These are phyloP conservation scores for Calycina marina DNA, from an alignment of 2,329 filamentous ascomycete species.

Conservation along the genomic window DNA sequence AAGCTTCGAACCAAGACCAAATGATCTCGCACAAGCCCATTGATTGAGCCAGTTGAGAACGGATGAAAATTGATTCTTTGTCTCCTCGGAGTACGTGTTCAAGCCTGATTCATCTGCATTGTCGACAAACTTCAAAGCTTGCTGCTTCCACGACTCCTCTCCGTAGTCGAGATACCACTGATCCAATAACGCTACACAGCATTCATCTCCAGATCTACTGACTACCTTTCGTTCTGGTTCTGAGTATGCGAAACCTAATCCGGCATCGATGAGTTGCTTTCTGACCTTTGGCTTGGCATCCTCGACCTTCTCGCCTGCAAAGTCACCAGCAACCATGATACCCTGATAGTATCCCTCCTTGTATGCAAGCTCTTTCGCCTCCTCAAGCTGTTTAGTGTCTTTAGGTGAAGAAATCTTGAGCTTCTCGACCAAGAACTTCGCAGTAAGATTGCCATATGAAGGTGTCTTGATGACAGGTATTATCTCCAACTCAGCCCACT, in stretches of 20 bases:
- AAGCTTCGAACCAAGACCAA: conserved; percentile 82
- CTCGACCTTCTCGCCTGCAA: conserved; percentile 75
- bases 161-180: conserved; percentile 99
- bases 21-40: conserved; percentile 88
- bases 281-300: conserved; percentile 76
- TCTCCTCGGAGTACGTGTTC: conserved; percentile 67
- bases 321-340: conserved; percentile 74
- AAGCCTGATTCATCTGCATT: conserved; percentile 51
- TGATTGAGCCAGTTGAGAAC: conserved; percentile 87
- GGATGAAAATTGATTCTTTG: conserved; percentile 67
- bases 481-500: conserved; percentile 88
- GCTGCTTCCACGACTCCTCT: conserved; percentile 71
- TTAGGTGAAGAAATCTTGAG: conserved; percentile 96
- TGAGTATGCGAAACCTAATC: conserved; percentile 78
- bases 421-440: conserved; percentile 72
- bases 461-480: conserved; percentile 82
- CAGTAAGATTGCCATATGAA: conserved; percentile 71
- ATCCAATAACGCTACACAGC: conserved; percentile 82
- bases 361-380: conserved; percentile 93
- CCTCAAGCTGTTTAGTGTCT: conserved; percentile 75
- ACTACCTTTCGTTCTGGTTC: conserved; percentile 87
- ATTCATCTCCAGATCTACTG: conserved; percentile 80
- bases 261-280: conserved; percentile 59
- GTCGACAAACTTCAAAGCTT: conserved; percentile 57
- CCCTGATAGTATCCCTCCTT: conserved; percentile 97